phyloP scores from a whole-genome alignment of 805 yeast genomes.

The Kuraishia hungarica region DNA sequence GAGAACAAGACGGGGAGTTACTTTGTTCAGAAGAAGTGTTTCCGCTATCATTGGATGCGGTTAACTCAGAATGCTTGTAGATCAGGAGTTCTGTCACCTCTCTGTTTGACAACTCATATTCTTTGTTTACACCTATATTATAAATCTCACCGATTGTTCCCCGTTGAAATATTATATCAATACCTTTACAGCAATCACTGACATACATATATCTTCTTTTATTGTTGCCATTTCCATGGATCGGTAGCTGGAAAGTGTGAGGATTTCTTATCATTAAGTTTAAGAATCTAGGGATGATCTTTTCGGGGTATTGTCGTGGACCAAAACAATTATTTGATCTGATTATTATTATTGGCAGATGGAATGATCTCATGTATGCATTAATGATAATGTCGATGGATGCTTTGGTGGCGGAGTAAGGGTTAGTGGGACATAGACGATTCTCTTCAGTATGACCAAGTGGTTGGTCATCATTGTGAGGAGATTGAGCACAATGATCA shows the following conservation, averaged over 20 bases:
- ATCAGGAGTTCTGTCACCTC: neutral
- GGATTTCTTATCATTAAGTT: neutral
- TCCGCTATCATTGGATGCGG: neutral
- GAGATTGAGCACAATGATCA: too few species aligned
- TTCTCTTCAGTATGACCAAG: too few species aligned
- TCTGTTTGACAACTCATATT: neutral
- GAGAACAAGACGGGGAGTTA: neutral
- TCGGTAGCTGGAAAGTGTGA: conserved; percentile 15
- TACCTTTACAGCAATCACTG: conserved; percentile 30
- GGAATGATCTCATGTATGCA: conserved; percentile 34
- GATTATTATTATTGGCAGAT: conserved; percentile 30
- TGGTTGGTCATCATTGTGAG: too few species aligned
- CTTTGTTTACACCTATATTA: conserved; percentile 6
- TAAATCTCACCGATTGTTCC: conserved; percentile 4
- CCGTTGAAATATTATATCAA: conserved; percentile 20
- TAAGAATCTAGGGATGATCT: conserved; percentile 30
- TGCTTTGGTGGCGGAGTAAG: conserved; percentile 51
- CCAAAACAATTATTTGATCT: conserved; percentile 49
- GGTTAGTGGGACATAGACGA: conserved; percentile 57
- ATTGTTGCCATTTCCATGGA: conserved; percentile 42
- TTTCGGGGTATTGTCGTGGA: conserved; percentile 45
- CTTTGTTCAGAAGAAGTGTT: neutral
- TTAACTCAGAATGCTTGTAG: too few species aligned
- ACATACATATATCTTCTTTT: conserved; percentile 37
- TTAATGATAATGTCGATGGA: conserved; percentile 38